Conservation (phyloP, 352 stramenopile genomes). For the Chrysophaeum taylorii region DNA sequence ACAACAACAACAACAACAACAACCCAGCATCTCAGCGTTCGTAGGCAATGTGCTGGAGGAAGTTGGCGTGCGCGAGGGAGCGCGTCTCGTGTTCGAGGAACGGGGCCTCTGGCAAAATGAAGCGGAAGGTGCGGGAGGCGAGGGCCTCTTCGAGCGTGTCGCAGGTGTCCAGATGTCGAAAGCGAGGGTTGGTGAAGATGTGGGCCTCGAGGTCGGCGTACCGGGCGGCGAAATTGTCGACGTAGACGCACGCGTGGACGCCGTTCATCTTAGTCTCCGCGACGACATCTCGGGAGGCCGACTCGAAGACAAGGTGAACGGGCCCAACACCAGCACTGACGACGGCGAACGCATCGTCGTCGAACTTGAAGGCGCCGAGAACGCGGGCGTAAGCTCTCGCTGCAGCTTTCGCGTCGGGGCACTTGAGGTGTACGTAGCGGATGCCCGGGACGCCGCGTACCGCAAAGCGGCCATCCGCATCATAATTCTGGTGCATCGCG, state of each 20-base stretch:
- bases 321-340: background rate
- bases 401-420: background rate
- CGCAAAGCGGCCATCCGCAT: background rate
- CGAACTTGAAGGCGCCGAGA: background rate
- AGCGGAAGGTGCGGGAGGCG: conserved; percentile 1
- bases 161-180: background rate
- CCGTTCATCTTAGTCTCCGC: background rate
- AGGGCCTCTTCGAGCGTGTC: conserved; percentile 5
- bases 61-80: background rate
- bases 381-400: background rate
- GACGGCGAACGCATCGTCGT: background rate
- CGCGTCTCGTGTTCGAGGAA: conserved; percentile 3
- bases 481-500: no score
- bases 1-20: no score
- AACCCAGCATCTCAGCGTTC: no score
- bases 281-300: background rate
- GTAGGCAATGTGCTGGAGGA: background rate
- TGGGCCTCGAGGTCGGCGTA: background rate
- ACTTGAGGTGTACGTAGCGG: conserved; percentile 1
- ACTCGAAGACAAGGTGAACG: conserved; percentile 8
- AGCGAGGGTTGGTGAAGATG: conserved; percentile 5
- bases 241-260: conserved; percentile 4
- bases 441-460: background rate
- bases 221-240: background rate
- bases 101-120: background rate